These are phyloP conservation scores for Aspergillus candidus DNA, from an alignment of 2,329 filamentous ascomycete species.

Conservation along the genomic window DNA sequence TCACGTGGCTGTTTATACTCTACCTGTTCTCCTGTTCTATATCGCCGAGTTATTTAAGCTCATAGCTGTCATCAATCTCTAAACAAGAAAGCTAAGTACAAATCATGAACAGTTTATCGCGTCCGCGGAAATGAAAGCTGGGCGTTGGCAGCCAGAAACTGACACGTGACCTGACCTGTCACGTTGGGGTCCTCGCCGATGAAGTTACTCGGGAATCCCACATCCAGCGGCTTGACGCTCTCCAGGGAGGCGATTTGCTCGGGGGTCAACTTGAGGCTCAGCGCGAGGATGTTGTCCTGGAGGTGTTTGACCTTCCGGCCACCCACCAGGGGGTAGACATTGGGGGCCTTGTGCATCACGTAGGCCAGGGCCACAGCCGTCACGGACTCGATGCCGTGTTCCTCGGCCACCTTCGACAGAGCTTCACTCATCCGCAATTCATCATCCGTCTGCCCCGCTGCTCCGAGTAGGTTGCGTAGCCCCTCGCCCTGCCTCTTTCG, in stretches of 20 bases:
- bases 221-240: constrained; percentile 53
- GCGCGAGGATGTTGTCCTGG: constrained; percentile 22
- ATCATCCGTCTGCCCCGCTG: constrained; percentile 47
- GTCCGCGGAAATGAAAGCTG: constrained; percentile 16
- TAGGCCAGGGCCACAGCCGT: constrained; percentile 66
- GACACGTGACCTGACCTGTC: constrained; percentile 7
- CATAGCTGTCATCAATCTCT: too few species aligned
- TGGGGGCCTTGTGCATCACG: constrained; percentile 64
- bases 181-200: constrained; percentile 33
- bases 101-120: constrained; percentile 13
- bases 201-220: constrained; percentile 62
- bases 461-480: too few species aligned
- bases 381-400: constrained; percentile 51
- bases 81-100: too few species aligned
- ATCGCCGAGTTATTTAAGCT: too few species aligned
- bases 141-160: constrained; percentile 8
- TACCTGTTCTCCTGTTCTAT: too few species aligned
- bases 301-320: constrained; percentile 65
- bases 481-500: constrained; percentile 40
- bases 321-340: constrained; percentile 69
- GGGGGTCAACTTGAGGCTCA: constrained; percentile 43
- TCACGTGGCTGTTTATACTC: too few species aligned
- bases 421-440: constrained; percentile 50
- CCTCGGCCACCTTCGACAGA: constrained; percentile 55
- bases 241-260: constrained; percentile 65